Evolutionary conservation across 78 protist species (phyloP), one percentile per base, ranked within the genome.

Genomic region (Dictyostelium citrinum): DNA sequence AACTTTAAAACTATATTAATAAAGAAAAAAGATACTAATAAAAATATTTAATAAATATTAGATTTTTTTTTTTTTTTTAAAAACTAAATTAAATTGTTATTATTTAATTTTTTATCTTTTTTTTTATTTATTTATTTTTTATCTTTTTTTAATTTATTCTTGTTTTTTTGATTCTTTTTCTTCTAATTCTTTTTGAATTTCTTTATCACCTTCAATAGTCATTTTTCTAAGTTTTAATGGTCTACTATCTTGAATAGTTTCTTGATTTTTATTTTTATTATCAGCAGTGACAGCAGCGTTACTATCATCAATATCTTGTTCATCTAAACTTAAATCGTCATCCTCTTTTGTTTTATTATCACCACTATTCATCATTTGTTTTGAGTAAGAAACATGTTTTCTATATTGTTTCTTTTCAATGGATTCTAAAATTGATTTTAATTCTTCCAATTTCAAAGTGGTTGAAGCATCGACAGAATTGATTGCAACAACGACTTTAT

Each of bases 141-240:
- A n/a, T n/a, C 27, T 10, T 61, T 9, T 61, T 61, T 11, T n/a
- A 17, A 0, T 64, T 64, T 55, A 55, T 55, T 55, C 39, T 64
- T 64, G 71, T 61, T 61, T 64, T 64, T 70, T 70, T 31, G 20
- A 31, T 70, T 70, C 45, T 70, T 70, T 70, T 70, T 70, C 77
- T 70, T 70, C 35, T 16, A 75, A 75, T 43, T 75, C 81, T 75
- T 75, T n/a, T 41, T 78, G 35, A 46, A 37, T 35, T 77, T 86
- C 84, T 41, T 74, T 77, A 5, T 82, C 91, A 75, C 91, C 91
- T 76, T 84, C 91, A 60, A 77, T 41, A 5, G 92, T 86, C 92
- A 86, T 86, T 58, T 86, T 86, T 86, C 92, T 86, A 14, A 86
- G 41, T 77, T 86, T 86, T 24, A 86, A 37, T 20, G 92, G 77